phyloP scores from a whole-genome alignment of 2,329 filamentous ascomycete genomes.

The Ophiocordyceps camponoti-leonardi region DNA sequence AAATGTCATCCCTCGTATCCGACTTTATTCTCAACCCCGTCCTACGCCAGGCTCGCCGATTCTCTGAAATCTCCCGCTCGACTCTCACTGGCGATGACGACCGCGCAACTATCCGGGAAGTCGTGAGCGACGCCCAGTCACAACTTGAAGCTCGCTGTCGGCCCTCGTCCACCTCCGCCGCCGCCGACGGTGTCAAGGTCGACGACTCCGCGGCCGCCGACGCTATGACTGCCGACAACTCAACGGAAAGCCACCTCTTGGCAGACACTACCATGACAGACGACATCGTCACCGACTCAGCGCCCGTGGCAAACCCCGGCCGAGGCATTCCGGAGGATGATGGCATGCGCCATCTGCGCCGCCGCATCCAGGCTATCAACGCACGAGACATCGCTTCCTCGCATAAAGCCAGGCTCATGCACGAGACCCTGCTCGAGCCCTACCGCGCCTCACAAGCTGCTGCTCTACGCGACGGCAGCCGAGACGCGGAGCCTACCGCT shows the following conservation, averaged over 20 bases:
- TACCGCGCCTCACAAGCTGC: slow-evolving; percentile 28
- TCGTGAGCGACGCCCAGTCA: neutral
- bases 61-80: slow-evolving; percentile 33
- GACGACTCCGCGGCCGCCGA: slow-evolving; percentile 17
- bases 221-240: slow-evolving; percentile 3
- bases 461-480: slow-evolving; percentile 2
- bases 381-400: slow-evolving; percentile 34
- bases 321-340: slow-evolving; percentile 53
- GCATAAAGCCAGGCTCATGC: slow-evolving; percentile 58
- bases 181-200: slow-evolving; percentile 4
- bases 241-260: slow-evolving; percentile 1
- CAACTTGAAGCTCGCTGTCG: slow-evolving; percentile 6
- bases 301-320: slow-evolving; percentile 7
- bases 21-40: slow-evolving; percentile 51
- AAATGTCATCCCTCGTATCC: slow-evolving; percentile 46
- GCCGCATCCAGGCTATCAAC: slow-evolving; percentile 53
- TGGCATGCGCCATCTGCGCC: slow-evolving; percentile 53
- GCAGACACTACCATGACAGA: no score
- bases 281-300: slow-evolving; percentile 14
- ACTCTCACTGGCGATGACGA: slow-evolving; percentile 19
- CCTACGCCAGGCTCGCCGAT: slow-evolving; percentile 45
- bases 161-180: slow-evolving; percentile 13
- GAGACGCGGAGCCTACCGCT: slow-evolving; percentile 7
- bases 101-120: slow-evolving; percentile 3
- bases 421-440: slow-evolving; percentile 51